These are phyloP conservation scores for Pythium brachiatum DNA, from an alignment of 352 stramenopile genomes.

Conservation along the genomic window DNA sequence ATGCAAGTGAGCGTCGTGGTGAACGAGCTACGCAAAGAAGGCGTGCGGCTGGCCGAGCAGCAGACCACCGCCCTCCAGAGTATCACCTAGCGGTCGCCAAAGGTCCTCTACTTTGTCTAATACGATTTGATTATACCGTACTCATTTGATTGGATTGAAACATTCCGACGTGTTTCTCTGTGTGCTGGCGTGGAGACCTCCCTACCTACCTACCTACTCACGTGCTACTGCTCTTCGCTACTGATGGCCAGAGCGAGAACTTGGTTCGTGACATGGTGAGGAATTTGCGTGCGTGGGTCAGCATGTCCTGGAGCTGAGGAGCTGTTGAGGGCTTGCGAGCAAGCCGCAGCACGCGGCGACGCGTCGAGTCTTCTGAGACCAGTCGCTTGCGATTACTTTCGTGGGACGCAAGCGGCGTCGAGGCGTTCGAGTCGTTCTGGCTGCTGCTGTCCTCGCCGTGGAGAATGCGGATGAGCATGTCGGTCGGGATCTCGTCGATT, in stretches of 20 bases:
- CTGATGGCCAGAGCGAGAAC: conserved; percentile 5
- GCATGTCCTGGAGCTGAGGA: conserved; percentile 3
- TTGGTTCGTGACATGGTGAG: conserved; percentile 10
- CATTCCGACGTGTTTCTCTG: neutral
- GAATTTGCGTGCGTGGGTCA: conserved; percentile 15
- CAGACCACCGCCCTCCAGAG: conserved; percentile 70
- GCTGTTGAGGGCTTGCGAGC: neutral
- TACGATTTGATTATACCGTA: no score
- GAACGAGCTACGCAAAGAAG: conserved; percentile 68
- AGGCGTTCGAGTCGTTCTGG: neutral
- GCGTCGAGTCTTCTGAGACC: neutral
- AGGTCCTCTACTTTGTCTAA: no score
- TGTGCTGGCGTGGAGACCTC: no score
- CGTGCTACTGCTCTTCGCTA: neutral
- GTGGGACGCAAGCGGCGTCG: neutral
- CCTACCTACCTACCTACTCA: no score
- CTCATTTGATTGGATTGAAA: neutral
- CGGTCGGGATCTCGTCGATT: conserved; percentile 30
- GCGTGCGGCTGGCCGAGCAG: conserved; percentile 65
- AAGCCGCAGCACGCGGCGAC: conserved; percentile 13
- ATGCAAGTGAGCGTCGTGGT: conserved; percentile 61
- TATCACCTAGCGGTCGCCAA: conserved; percentile 33
- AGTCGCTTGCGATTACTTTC: neutral
- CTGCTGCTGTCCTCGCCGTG: conserved; percentile 11
- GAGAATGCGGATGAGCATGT: conserved; percentile 26